A percentile compares a stretch with the other conserved stretches of the same genome.
phyloP scores from a whole-genome alignment of 176 grass and related monocot genomes.

The sorghum (Sorghum bicolor) region Sorghum_bicolor_NCBIv3 NC_012875.2:57514001-57514500 shows the following conservation, averaged over 20 bases:
- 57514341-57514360: constrained; percentile 17
- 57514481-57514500: neutral
- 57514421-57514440: neutral
- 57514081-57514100: too few relatives aligned
- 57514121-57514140: neutral
- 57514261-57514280: neutral
- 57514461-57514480: constrained; percentile 8
- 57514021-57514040: neutral
- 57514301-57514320: neutral
- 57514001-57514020: neutral
- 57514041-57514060: neutral
- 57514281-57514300: neutral
- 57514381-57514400: neutral
- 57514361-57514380: neutral
- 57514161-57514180: neutral
- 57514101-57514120: neutral
- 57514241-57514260: neutral
- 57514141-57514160: neutral
- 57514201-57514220: neutral
- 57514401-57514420: neutral
- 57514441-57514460: constrained; percentile 24
- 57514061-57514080: neutral
- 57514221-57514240: neutral
- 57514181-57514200: neutral
- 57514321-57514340: neutral